These are phyloP conservation scores for Castanopsis chinensis DNA, from an alignment of 306 rosid species.

Conservation along the genomic window DNA sequence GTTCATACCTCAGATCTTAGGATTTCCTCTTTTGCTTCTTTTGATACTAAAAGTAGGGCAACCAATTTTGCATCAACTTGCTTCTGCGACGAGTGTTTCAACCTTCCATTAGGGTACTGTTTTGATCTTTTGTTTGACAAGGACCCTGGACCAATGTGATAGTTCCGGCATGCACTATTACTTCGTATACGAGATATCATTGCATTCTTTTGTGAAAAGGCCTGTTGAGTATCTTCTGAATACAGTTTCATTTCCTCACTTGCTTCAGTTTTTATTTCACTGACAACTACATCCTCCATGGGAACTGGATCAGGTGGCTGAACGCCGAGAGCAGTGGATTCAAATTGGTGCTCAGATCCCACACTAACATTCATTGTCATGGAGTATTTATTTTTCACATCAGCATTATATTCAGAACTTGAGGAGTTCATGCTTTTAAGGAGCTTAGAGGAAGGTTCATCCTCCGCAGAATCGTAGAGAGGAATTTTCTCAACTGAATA, in stretches of 20 bases:
- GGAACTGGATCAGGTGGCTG: conserved; percentile 50
- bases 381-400: conserved; percentile 36
- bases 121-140: conserved; percentile 60
- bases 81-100: conserved; percentile 52
- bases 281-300: conserved; percentile 38
- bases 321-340: conserved; percentile 43
- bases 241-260: conserved; percentile 46
- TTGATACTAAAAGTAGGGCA: conserved; percentile 57
- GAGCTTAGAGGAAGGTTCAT: conserved; percentile 56
- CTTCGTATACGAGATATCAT: conserved; percentile 72
- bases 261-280: conserved; percentile 46
- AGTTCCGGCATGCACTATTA: conserved; percentile 60
- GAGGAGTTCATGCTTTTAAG: conserved; percentile 26
- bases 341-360: conserved; percentile 47
- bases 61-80: conserved; percentile 68
- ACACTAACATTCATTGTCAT: conserved; percentile 32
- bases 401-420: conserved; percentile 33
- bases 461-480: conserved; percentile 91
- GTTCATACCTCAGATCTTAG: conserved; percentile 62
- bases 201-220: conserved; percentile 59
- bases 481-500: conserved; percentile 96
- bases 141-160: conserved; percentile 60
- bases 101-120: conserved; percentile 50
- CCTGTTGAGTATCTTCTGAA: conserved; percentile 45
- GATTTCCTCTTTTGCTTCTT: conserved; percentile 82